Base-by-base conservation (phyloP, 495 filamentous ascomycete genomes). In the Aspergillus sclerotiicarbonarius region DNA sequence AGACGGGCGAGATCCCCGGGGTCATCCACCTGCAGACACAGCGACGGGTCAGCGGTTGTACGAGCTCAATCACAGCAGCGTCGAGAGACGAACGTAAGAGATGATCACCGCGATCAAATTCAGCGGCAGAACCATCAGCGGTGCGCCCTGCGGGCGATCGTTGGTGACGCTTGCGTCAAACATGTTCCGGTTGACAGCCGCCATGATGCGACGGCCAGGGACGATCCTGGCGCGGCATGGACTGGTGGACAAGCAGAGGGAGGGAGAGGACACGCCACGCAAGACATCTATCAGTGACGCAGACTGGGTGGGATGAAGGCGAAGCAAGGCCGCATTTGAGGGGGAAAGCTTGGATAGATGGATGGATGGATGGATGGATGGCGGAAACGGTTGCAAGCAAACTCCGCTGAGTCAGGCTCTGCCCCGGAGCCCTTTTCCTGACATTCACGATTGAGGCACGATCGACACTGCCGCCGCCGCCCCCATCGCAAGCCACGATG, bases 41-140 rank as follows among this genome's bases (percentile, higher is more conserved):
- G 65, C 76, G 25, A 25, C 25, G 81, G 53, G 20, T 58, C n/a
- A 53, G 54, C 31, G 60, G 45, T 45, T 51, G 19, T 4, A 51
- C 19, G 52, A 21, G 16, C 32, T n/a, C 5, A 53, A 7, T 9
- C 10, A 30, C 31, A 20, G 37, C 19, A 13, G 16, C 41, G 6
- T 16, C 25, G 13, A 18, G 13, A 18, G 37, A 51, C 77, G 61
- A 67, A 85, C 82, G 62, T 78, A 70, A 31, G 75, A 72, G 39
- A 85, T 72, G 41, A 87, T 84, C 49, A 76, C 70, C 41, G 74
- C 80, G 56, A 87, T 78, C 49, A 87, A 62, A 60, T 86, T 83
- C 60, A 87, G 66, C 25, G 84, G 84, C 13, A 86, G 68, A n/a
- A 70, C 67, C 64, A 80, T 62, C 52, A 79, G 53, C 51, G 71